A percentile compares a stretch with the other conserved stretches of the same genome.
These are phyloP conservation scores for Geotrichum cucujoidarum DNA, from an alignment of 1,139 yeast species.

Conservation along the genomic window DNA sequence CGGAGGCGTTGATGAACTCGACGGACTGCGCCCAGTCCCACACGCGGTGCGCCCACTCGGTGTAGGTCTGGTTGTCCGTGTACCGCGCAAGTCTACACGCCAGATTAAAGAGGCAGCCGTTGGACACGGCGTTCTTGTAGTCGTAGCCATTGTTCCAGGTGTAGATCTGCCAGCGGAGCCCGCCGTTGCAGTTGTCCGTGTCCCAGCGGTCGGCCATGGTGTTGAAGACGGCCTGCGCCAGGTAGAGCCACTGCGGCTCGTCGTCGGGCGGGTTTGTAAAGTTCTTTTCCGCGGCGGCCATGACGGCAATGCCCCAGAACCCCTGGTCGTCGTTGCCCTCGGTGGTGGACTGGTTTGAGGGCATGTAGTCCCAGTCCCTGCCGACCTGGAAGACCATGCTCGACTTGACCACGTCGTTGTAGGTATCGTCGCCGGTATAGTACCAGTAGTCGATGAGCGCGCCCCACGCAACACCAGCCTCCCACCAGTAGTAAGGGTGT, in stretches of 20 bases:
- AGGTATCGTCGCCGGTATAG: slow-evolving; percentile 60
- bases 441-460: slow-evolving; percentile 63
- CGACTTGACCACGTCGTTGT: slow-evolving; percentile 48
- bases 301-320: slow-evolving; percentile 80
- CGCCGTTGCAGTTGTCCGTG: slow-evolving; percentile 66
- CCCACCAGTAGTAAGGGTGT: slow-evolving; percentile 89
- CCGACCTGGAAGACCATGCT: slow-evolving; percentile 68
- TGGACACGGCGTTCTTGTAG: slow-evolving; percentile 84
- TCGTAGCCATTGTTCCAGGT: slow-evolving; percentile 92
- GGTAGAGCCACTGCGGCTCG: slow-evolving; percentile 60
- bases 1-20: slow-evolving; percentile 47
- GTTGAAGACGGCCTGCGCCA: slow-evolving; percentile 79
- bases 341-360: slow-evolving; percentile 65
- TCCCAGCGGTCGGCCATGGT: slow-evolving; percentile 93
- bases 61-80: slow-evolving; percentile 65
- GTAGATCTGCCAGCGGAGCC: slow-evolving; percentile 94
- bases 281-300: slow-evolving; percentile 79
- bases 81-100: slow-evolving; percentile 85
- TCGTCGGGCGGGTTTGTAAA: slow-evolving; percentile 56
- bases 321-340: slow-evolving; percentile 95
- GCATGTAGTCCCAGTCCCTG: slow-evolving; percentile 61
- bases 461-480: slow-evolving; percentile 87
- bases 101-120: slow-evolving; percentile 83
- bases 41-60: slow-evolving; percentile 71
- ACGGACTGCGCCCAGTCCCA: slow-evolving; percentile 77